Base-by-base conservation (phyloP, 345 rosid genomes). In the Nephelium lappaceum region DNA sequence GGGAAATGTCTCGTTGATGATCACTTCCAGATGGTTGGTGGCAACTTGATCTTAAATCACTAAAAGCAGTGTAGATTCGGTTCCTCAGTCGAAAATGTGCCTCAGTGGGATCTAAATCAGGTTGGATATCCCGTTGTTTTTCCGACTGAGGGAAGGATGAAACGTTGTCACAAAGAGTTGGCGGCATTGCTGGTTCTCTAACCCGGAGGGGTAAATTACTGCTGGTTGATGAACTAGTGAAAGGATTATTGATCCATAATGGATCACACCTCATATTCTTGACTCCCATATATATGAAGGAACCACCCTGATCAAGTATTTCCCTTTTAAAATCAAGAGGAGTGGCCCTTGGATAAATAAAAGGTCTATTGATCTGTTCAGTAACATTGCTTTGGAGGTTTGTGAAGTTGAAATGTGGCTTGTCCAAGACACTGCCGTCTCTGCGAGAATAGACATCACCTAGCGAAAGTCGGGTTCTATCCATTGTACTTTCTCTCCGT, bases 191-290 rank as follows among this genome's bases (percentile, higher is more conserved):
- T 73, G 73, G 75, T 80, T 85, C 88, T 79, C 83, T 75, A 23
- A 87, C 79, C 90, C 90, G 77, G 84, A n/a, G n/a, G 23, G 88
- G 88, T 51, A 87, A 75, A 64, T 68, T 78, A 38, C 78, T 83
- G 21, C 69, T 81, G 10, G 69, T 61, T 57, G 60, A 72, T 72
- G 64, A 77, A 74, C 74, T 23, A 58, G 70, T 8, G 3, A 71
- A 64, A 41, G 80, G 75, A 49, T 11, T 19, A 31, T 73, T 53
- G 19, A n/a, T 62, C 27, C 41, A 39, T 5, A 72, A 64, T 16
- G 80, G 68, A 79, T 63, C 79, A 47, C 25, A 64, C 12, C 42
- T 70, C 43, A 70, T 11, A 23, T 42, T 53, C 78, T 51, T 71
- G 18, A 65, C 72, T 41, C 76, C 76, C n/a, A 43, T 14, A 31